A percentile compares a stretch with the other conserved stretches of the same genome.
Evolutionary conservation across 2,329 filamentous ascomycete genomes (phyloP).

Genomic region (Fusarium sp.): DNA sequence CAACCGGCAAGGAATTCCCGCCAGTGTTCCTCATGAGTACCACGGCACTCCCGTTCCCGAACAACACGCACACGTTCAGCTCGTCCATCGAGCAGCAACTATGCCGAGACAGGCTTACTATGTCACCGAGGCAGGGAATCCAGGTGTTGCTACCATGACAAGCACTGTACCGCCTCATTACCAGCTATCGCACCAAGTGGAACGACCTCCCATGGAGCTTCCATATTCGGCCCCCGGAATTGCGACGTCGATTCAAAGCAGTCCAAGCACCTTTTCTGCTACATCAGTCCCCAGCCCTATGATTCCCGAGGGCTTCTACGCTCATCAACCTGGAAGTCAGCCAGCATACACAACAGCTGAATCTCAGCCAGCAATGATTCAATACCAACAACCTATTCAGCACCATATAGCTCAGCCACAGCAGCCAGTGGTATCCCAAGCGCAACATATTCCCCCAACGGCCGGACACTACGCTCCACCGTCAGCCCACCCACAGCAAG

Average conservation of each 20-base stretch:
- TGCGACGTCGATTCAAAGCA: slow-evolving; percentile 64
- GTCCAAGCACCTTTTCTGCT: slow-evolving; percentile 67
- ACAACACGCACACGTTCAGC: slow-evolving; percentile 55
- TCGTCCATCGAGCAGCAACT: slow-evolving; percentile 60
- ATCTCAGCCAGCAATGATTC: slow-evolving; percentile 52
- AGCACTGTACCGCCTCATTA: slow-evolving; percentile 60
- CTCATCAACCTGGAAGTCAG: slow-evolving; percentile 60
- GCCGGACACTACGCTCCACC: slow-evolving; percentile 50
- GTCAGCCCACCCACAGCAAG: slow-evolving; percentile 53
- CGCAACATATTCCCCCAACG: slow-evolving; percentile 41
- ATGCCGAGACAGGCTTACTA: slow-evolving; percentile 62
- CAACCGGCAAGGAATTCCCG: slow-evolving; percentile 59
- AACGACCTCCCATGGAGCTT: slow-evolving; percentile 59
- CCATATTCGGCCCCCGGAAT: slow-evolving; percentile 60
- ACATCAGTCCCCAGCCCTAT: slow-evolving; percentile 63
- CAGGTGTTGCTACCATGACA: slow-evolving; percentile 69
- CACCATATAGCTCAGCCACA: slow-evolving; percentile 48
- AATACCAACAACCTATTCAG: slow-evolving; percentile 56
- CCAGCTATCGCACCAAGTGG: slow-evolving; percentile 60
- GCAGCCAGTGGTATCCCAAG: slow-evolving; percentile 49
- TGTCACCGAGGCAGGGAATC: slow-evolving; percentile 69
- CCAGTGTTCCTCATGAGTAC: slow-evolving; percentile 54
- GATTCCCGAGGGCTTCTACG: slow-evolving; percentile 65
- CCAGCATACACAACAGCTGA: slow-evolving; percentile 61
- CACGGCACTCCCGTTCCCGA: slow-evolving; percentile 55